Evolutionary conservation across 176 grass and related monocot genomes (phyloP), one percentile per base, ranked within the genome.

Genomic region (Panicum miliaceum): DNA sequence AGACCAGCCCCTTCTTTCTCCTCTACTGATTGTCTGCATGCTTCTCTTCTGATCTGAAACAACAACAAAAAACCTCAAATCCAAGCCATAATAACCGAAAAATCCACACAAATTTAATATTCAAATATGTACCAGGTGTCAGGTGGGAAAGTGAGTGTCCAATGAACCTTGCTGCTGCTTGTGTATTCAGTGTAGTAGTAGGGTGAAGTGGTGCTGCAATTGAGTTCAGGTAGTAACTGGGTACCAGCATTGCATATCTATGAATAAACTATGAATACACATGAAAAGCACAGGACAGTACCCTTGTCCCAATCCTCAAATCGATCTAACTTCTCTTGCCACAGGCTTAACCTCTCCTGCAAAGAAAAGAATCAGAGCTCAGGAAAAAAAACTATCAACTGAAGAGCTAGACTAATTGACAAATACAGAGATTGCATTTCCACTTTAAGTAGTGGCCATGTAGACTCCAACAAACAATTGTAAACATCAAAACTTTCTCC

Each of bases 131-230:
- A 98, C 96, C 96, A 12, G 85, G 50, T 66, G 96, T 86, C 81
- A 99, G 87, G 80, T 96, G 89, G 50, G 96, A 52, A 32, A 99
- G 71, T 0, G 93, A 90, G 66, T 87, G 93, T 13, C 89, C 91
- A 76, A 99, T 95, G 64, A 99, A 94, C 35, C 96, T 89, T 32
- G 96, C 86, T 13, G 93, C 96, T 65, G 92, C 96, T 77, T 93
- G 87, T 74, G 80, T 90, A 85, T 96, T 96, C 64, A 99, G 56
- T 50, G 77, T 89, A 73, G 96, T 93, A 3, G 84, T 90, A 78
- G 93, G 96, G 7, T 77, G 68, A 36, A 99, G 76, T 64, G 96
- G 93, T 85, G 93, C 96, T 99, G 83, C 15, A 92, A 82, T 79
- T 76, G 32, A 68, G 69, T 68, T 81, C 26, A 85, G 48, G 47